A percentile compares a stretch with the other conserved stretches of the same genome.
Evolutionary conservation across 495 filamentous ascomycete genomes (phyloP).

Genomic region (Daldinia bambusicola): DNA sequence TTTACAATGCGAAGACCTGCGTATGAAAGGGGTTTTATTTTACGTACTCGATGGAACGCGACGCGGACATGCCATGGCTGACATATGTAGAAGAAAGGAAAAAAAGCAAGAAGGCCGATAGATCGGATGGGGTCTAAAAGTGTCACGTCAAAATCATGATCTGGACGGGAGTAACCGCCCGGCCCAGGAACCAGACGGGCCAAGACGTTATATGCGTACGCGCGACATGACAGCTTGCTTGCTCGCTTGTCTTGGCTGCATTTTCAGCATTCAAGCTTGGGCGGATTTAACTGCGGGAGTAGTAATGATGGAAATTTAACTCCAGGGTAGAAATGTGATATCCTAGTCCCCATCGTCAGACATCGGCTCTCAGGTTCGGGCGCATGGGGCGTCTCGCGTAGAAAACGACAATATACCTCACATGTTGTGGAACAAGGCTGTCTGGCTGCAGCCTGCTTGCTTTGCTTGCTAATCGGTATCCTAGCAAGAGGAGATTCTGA

Average conservation of each 20-base stretch:
- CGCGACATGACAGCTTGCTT: background rate
- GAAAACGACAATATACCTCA: background rate
- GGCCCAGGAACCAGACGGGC: constrained; percentile 8
- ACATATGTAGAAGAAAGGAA: background rate
- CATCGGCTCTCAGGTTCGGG: constrained; percentile 12
- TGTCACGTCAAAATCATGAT: background rate
- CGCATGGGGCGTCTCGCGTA: constrained; percentile 4
- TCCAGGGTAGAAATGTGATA: background rate
- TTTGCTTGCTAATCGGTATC: constrained; percentile 18
- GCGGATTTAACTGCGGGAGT: background rate
- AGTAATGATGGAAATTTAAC: background rate
- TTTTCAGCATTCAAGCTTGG: constrained; percentile 6
- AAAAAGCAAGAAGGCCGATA: background rate
- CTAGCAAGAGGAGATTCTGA: constrained; percentile 7
- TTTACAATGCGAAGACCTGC: background rate
- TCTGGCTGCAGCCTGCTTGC: background rate
- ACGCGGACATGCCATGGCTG: constrained; percentile 9
- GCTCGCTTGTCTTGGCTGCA: background rate
- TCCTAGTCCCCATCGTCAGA: constrained; percentile 6
- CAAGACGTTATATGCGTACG: constrained; percentile 13
- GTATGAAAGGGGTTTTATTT: background rate
- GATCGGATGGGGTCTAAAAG: constrained; percentile 13
- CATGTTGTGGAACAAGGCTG: constrained; percentile 34
- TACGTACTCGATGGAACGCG: constrained; percentile 41
- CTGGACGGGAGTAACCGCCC: constrained; percentile 29